Conservation (phyloP, 441 rosid genomes). For the Populus hybrid region DNA sequence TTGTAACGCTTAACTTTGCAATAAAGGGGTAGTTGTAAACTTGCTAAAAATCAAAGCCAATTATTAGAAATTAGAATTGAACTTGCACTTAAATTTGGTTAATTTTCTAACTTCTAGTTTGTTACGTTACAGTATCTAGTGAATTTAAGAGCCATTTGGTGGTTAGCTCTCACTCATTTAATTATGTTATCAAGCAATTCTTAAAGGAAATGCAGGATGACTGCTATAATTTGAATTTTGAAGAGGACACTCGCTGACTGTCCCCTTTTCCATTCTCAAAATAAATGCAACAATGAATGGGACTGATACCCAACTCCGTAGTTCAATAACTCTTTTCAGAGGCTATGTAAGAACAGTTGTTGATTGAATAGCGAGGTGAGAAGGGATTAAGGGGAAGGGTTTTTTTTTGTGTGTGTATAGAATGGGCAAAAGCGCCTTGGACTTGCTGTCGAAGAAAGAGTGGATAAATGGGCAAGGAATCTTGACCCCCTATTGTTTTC, state of each 20-base stretch:
- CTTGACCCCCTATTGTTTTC: slow-evolving; percentile 30
- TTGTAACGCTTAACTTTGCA: background rate
- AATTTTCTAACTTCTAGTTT: background rate
- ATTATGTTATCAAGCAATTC: background rate
- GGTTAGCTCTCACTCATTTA: background rate
- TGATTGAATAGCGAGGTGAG: background rate
- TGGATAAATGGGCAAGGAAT: slow-evolving; percentile 48
- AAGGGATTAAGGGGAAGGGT: background rate
- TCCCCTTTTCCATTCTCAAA: background rate
- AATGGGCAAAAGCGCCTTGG: slow-evolving; percentile 29
- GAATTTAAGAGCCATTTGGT: background rate
- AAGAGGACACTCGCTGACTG: background rate
- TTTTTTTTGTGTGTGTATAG: background rate
- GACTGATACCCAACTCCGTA: slow-evolving; percentile 22
- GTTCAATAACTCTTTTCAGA: slow-evolving; percentile 20
- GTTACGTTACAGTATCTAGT: background rate
- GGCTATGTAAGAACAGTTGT: background rate
- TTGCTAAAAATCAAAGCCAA: background rate
- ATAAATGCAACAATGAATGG: slow-evolving; percentile 1
- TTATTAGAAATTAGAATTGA: background rate
- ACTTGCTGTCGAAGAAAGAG: slow-evolving; percentile 37
- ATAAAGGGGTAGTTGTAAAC: background rate
- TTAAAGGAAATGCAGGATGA: background rate
- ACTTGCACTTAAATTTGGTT: background rate
- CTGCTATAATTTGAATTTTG: background rate